Conservation (phyloP, 2,329 filamentous ascomycete genomes). For the Fusarium solani-melongenae region DNA sequence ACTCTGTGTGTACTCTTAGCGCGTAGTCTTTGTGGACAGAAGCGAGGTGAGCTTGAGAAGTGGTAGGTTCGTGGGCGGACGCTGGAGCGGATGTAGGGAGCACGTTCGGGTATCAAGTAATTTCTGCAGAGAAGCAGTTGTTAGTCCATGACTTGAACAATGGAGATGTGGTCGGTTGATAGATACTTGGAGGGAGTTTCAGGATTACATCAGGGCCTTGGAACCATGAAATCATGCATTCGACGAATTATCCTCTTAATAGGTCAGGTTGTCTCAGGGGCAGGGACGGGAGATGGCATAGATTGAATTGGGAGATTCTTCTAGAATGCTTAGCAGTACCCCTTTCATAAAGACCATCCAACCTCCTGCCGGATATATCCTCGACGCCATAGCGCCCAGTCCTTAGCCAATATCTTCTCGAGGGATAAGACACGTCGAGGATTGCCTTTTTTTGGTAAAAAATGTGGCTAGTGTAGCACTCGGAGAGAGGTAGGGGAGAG, state of each 20-base stretch:
- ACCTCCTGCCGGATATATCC: not conserved
- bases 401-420: not conserved
- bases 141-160: not conserved
- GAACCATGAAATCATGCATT: not conserved
- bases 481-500: no score
- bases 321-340: not conserved
- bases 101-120: not conserved
- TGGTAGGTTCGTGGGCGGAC: not conserved
- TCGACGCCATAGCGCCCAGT: no score
- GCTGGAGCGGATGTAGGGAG: not conserved
- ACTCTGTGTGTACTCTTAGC: no score
- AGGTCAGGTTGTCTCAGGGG: accelerated
- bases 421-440: not conserved
- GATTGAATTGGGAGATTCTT: not conserved
- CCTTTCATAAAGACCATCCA: not conserved
- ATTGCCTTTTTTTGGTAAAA: not conserved
- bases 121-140: not conserved
- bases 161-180: not conserved
- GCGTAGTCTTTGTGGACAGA: no score
- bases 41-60: no score
- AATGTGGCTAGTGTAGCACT: not conserved
- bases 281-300: not conserved
- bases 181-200: not conserved
- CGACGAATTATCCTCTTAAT: not conserved
- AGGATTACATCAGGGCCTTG: no score